These are phyloP conservation scores for Neurospora sp. DNA, from an alignment of 495 filamentous ascomycete species.

Conservation along the genomic window DNA sequence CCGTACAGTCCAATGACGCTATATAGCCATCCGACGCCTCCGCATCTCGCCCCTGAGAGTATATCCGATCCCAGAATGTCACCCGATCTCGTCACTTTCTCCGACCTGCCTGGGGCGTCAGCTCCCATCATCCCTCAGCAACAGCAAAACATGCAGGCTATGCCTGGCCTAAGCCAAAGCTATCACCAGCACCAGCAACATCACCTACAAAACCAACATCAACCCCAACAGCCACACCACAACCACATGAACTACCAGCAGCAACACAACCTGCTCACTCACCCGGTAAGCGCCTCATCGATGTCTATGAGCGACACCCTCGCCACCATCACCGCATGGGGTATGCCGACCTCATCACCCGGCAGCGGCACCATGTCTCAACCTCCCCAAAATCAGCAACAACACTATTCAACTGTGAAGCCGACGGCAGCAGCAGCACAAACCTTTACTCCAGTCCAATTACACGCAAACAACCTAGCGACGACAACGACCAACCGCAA, in stretches of 20 bases:
- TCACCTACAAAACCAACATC: not conserved
- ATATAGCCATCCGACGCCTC: conserved; percentile 15
- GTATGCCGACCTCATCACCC: conserved; percentile 11
- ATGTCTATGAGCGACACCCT: conserved; percentile 19
- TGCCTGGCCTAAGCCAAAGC: not conserved
- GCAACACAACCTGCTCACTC: not conserved
- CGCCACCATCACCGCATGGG: conserved; percentile 14
- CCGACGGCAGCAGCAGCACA: not conserved
- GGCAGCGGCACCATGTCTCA: not conserved
- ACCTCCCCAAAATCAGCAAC: not conserved
- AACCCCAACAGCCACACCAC: not conserved
- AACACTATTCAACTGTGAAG: not conserved
- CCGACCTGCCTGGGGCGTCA: conserved; percentile 4
- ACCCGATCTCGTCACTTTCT: conserved; percentile 13
- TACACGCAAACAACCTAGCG: not conserved
- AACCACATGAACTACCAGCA: not conserved
- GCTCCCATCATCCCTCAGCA: not conserved
- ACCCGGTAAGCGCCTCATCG: conserved; percentile 8
- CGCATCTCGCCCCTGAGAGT: conserved; percentile 12
- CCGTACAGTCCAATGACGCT: conserved; percentile 18
- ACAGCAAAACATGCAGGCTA: not conserved
- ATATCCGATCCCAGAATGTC: conserved; percentile 10
- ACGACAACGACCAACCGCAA: conserved; percentile 2
- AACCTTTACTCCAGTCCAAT: not conserved
- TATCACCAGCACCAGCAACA: not conserved